phyloP scores from a whole-genome alignment of 2,329 filamentous ascomycete genomes.

The Alternaria rosae region DNA sequence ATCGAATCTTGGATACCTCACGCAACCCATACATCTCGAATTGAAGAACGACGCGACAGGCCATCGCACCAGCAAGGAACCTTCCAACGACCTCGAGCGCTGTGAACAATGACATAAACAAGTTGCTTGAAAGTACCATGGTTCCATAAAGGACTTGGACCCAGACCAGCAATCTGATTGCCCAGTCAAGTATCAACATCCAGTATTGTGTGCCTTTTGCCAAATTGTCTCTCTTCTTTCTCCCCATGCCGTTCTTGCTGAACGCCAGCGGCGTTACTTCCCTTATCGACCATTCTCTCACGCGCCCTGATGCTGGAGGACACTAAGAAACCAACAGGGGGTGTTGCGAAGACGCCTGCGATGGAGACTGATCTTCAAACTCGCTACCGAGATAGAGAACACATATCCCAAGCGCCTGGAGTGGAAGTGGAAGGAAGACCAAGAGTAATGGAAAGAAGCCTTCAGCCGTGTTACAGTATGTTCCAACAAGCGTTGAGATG shows the following conservation, averaged over 20 bases:
- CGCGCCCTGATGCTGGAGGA: not conserved
- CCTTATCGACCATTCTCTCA: not conserved
- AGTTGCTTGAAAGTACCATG: not conserved
- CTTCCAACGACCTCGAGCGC: not conserved
- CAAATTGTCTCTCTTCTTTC: not conserved
- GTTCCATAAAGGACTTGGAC: not conserved
- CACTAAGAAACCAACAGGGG: not conserved
- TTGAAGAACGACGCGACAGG: not conserved
- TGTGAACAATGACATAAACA: not conserved
- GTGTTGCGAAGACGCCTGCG: not conserved
- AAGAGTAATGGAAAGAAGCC: not conserved
- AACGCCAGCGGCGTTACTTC: not conserved
- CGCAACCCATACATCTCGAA: slow-evolving; percentile 1
- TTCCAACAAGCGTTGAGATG: not conserved
- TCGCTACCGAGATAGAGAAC: not conserved
- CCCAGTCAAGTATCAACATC: not conserved
- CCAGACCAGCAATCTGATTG: not conserved
- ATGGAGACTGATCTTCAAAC: no score
- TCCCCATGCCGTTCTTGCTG: not conserved
- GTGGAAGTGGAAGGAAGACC: not conserved
- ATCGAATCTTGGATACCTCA: not conserved
- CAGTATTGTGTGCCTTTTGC: not conserved
- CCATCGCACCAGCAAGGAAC: not conserved
- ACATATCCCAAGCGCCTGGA: not conserved
- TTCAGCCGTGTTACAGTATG: not conserved